These are phyloP conservation scores for Ustilago esculenta DNA, from an alignment of 1,284 basidiomycete genomes.

Conservation along the genomic window DNA sequence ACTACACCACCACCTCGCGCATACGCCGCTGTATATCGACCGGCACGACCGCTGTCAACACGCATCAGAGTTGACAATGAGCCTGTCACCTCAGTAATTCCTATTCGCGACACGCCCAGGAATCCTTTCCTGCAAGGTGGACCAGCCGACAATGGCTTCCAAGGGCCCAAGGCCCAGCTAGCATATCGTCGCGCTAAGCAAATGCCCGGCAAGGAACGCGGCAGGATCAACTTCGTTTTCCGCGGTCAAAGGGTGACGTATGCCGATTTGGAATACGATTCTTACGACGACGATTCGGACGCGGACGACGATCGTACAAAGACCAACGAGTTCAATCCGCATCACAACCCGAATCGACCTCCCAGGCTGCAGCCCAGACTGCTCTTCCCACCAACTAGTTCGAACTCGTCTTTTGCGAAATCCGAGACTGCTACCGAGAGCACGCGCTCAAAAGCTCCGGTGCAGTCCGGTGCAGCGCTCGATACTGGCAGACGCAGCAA, in stretches of 20 bases:
- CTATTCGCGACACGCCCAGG: constrained; percentile 58
- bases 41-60: constrained; percentile 25
- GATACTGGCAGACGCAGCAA: constrained; percentile 1
- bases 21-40: constrained; percentile 5
- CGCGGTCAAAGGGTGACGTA: constrained; percentile 53
- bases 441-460: neutral
- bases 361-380: constrained; percentile 42
- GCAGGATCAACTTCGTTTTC: constrained; percentile 58
- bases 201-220: constrained; percentile 42
- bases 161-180: constrained; percentile 40
- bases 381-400: constrained; percentile 29
- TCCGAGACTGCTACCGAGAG: neutral
- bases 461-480: neutral
- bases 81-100: constrained; percentile 8
- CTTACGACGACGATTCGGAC: constrained; percentile 45
- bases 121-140: constrained; percentile 65
- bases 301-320: constrained; percentile 13
- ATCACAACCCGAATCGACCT: constrained; percentile 24
- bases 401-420: neutral
- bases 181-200: constrained; percentile 31
- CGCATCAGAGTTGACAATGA: constrained; percentile 27
- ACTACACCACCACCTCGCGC: constrained; percentile 9
- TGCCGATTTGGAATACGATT: constrained; percentile 53
- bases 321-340: constrained; percentile 29
- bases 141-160: constrained; percentile 57